phyloP scores from a whole-genome alignment of 2,329 filamentous ascomycete species.

The Penicillium sp. region DNA sequence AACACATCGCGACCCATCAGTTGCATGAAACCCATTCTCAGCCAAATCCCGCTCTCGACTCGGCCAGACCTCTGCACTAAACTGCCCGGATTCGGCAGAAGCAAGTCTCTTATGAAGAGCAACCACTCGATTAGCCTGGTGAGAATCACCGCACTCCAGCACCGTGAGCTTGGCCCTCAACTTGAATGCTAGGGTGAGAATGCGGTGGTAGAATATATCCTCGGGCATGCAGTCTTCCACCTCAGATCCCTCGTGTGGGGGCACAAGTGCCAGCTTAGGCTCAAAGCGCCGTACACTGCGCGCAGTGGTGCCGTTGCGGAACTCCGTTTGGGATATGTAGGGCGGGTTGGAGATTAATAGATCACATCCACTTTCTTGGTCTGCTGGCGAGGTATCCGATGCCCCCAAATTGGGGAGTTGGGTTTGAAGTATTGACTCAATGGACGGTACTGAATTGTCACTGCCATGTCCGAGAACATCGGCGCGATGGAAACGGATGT shows the following conservation, averaged over 20 bases:
- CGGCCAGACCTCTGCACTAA: slow-evolving; percentile 18
- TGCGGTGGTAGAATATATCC: slow-evolving; percentile 37
- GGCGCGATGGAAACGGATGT: slow-evolving; percentile 49
- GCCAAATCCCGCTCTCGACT: slow-evolving; percentile 13
- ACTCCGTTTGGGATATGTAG: slow-evolving; percentile 71
- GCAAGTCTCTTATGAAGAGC: slow-evolving; percentile 16
- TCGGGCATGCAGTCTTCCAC: slow-evolving; percentile 16
- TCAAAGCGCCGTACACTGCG: slow-evolving; percentile 79
- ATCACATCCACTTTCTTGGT: slow-evolving; percentile 45
- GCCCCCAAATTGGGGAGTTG: not conserved
- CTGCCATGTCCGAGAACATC: slow-evolving; percentile 37
- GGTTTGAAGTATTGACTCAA: slow-evolving; percentile 17
- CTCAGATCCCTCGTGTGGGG: slow-evolving; percentile 37
- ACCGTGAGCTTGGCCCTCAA: slow-evolving; percentile 30
- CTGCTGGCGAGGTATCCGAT: not conserved
- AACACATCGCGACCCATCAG: slow-evolving; percentile 22
- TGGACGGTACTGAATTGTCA: not conserved
- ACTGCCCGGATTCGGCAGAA: not conserved
- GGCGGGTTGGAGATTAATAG: slow-evolving; percentile 86
- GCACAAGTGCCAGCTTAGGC: slow-evolving; percentile 74
- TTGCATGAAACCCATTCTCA: slow-evolving; percentile 19
- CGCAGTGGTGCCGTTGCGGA: slow-evolving; percentile 57
- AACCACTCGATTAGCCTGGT: slow-evolving; percentile 34
- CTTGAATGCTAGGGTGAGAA: slow-evolving; percentile 27
- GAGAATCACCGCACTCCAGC: slow-evolving; percentile 37